Base-by-base conservation (phyloP, 352 stramenopile genomes). In the Phytophthora megakarya region DNA sequence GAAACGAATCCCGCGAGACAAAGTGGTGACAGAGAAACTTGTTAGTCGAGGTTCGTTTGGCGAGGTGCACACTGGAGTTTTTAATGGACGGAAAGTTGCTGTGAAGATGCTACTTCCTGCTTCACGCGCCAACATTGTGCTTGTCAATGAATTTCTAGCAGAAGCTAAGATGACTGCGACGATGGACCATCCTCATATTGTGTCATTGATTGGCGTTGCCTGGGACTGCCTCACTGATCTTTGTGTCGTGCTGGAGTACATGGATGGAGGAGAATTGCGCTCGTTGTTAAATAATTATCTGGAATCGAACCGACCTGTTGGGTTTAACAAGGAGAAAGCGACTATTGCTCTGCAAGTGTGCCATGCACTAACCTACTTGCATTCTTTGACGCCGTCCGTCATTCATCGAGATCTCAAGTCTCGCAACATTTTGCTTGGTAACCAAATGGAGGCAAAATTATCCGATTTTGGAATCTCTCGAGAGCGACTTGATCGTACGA, bases 401-500 rank as follows among this genome's bases (percentile, higher is more conserved):
- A 62, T 68, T 22, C 60, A 68, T 39, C 43, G 60, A 39, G 60
- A 68, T 18, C 60, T 63, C 33, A 68, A 68, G 35, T 63, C 60
- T 5, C 51, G 60, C 7, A 89, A 84, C 44, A 62, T 89, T n/a
- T 48, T 89, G 4, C 39, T 88, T 7, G 23, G 26, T 9, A 45
- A 18, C 8, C 57, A 76, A 19, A 78, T 72, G 48, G 42, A 57
- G 7, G 76, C 80, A 3, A 89, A 89, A 59, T 33, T 89, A 12
- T 72, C 59, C 4, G 80, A 86, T 44, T 89, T 89, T 71, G 80
- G 80, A 11, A 76, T 83, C 12, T 85, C 71, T 32, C 69, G 80
- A 3, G 51, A 70, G 10, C 38, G 58, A 4, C 52, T 62, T 8
- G 59, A 74, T 16, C 35, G 57, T 11, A 67, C 63, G 0, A 72